Evolutionary conservation across 1,284 basidiomycete genomes (phyloP).

Genomic region (Ceratobasidium sp.): DNA sequence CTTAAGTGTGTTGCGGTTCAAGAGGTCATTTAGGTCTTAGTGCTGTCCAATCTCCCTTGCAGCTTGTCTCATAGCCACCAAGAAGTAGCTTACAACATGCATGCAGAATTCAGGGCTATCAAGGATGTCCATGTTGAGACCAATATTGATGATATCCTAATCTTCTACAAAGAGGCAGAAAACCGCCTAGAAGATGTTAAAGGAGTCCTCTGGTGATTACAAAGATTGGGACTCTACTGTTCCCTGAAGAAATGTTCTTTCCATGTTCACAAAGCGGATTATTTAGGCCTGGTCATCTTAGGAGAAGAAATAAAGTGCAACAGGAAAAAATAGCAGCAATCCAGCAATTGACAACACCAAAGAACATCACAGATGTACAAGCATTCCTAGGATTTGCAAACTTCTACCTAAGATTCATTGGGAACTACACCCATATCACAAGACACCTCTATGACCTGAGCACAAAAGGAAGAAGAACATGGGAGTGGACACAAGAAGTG

Average conservation of each 20-base stretch:
- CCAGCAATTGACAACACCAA: slow-evolving; percentile 45
- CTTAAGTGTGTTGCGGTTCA: too few species aligned
- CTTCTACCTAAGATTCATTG: slow-evolving; percentile 45
- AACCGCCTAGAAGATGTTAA: slow-evolving; percentile 45
- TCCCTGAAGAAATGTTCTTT: too few species aligned
- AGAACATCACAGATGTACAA: slow-evolving; percentile 43
- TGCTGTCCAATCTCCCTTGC: too few species aligned
- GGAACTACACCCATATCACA: slow-evolving; percentile 44
- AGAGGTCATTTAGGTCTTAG: too few species aligned
- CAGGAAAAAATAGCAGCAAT: slow-evolving; percentile 46
- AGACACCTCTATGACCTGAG: slow-evolving; percentile 44
- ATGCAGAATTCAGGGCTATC: too few species aligned
- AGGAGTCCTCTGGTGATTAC: slow-evolving; percentile 42
- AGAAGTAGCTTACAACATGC: too few species aligned
- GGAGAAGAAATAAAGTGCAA: slow-evolving; percentile 46
- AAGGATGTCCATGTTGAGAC: too few species aligned
- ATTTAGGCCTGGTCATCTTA: too few species aligned
- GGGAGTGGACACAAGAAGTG: slow-evolving; percentile 33
- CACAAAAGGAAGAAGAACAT: slow-evolving; percentile 39
- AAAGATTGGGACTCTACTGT: slow-evolving; percentile 33
- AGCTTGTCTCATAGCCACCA: too few species aligned
- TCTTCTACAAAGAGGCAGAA: slow-evolving; percentile 53
- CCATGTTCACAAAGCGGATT: too few species aligned
- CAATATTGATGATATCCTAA: slow-evolving; percentile 51
- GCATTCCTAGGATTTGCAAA: too few species aligned